phyloP scores from a whole-genome alignment of 176 grass and related monocot species.

The Oryza nivara region DNA sequence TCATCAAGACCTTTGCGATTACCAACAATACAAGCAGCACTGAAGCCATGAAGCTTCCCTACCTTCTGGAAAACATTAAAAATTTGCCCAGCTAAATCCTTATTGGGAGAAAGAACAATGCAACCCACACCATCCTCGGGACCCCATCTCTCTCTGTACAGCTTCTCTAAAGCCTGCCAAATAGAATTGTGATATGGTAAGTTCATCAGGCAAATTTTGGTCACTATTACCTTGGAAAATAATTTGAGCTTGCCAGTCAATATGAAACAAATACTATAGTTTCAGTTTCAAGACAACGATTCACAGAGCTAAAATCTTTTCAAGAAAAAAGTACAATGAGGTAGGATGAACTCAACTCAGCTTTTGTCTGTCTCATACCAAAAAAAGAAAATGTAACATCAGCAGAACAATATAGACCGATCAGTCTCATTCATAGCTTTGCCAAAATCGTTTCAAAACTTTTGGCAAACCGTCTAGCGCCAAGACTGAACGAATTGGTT shows the following conservation, averaged over 20 bases:
- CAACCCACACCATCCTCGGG: slow-evolving; percentile 74
- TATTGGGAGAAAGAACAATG: slow-evolving; percentile 83
- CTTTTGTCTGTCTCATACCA: too few species aligned
- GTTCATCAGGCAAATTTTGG: background rate
- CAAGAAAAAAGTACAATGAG: background rate
- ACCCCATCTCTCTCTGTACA: slow-evolving; percentile 77
- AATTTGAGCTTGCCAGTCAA: slow-evolving; percentile 19
- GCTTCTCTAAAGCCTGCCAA: slow-evolving; percentile 78
- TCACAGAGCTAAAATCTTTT: slow-evolving; percentile 1
- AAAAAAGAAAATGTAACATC: too few species aligned
- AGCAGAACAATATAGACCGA: too few species aligned
- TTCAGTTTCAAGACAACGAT: slow-evolving; percentile 15
- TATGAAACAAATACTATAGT: background rate
- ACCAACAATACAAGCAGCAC: slow-evolving; percentile 73
- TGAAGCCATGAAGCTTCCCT: slow-evolving; percentile 64
- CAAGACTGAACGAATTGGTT: too few species aligned
- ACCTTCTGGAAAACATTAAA: slow-evolving; percentile 65
- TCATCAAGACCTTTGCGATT: slow-evolving; percentile 69
- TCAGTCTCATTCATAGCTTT: too few species aligned
- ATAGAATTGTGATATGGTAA: background rate
- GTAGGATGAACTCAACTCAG: too few species aligned
- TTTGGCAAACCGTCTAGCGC: too few species aligned
- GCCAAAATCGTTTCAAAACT: too few species aligned
- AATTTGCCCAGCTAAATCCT: slow-evolving; percentile 84
- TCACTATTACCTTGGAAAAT: background rate